A percentile compares a stretch with the other conserved stretches of the same genome.
These are phyloP conservation scores for Darksidea phi DNA, from an alignment of 495 filamentous ascomycete species.

Conservation along the genomic window DNA sequence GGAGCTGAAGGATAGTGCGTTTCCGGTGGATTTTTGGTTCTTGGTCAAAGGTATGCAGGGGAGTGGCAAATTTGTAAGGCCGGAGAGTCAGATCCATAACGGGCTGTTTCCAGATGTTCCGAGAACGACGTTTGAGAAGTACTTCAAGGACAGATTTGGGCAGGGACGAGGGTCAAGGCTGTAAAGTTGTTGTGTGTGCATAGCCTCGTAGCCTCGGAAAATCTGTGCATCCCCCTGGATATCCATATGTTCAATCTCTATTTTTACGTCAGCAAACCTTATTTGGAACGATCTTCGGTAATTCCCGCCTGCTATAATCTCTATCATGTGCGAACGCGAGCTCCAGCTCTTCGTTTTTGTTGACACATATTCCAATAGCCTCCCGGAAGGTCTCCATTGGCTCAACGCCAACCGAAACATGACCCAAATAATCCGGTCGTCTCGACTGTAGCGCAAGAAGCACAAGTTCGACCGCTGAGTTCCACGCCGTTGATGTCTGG, in stretches of 20 bases:
- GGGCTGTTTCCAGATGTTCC: neutral
- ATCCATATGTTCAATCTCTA: too few relatives aligned
- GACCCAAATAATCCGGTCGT: constrained; percentile 1
- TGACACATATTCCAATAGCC: constrained; percentile 5
- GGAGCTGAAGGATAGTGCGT: neutral
- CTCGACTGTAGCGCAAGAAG: neutral
- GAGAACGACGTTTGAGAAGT: neutral
- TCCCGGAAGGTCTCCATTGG: neutral
- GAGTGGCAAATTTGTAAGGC: neutral
- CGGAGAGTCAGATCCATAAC: constrained; percentile 1
- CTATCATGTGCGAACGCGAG: neutral
- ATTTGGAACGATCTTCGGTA: neutral
- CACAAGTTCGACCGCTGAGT: constrained; percentile 8
- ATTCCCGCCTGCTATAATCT: neutral
- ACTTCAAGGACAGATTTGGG: neutral
- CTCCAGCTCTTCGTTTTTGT: constrained; percentile 1
- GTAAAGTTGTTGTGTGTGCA: too few relatives aligned
- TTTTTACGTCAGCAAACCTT: neutral
- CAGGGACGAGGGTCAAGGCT: neutral
- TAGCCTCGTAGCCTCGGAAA: too few relatives aligned
- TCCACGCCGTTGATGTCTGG: constrained; percentile 1
- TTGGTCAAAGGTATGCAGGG: neutral
- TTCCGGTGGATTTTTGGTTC: constrained; percentile 6
- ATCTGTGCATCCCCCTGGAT: too few relatives aligned
- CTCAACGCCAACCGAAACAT: constrained; percentile 4